phyloP scores from a whole-genome alignment of 2,329 filamentous ascomycete genomes.

The Nothopassalora personata region DNA sequence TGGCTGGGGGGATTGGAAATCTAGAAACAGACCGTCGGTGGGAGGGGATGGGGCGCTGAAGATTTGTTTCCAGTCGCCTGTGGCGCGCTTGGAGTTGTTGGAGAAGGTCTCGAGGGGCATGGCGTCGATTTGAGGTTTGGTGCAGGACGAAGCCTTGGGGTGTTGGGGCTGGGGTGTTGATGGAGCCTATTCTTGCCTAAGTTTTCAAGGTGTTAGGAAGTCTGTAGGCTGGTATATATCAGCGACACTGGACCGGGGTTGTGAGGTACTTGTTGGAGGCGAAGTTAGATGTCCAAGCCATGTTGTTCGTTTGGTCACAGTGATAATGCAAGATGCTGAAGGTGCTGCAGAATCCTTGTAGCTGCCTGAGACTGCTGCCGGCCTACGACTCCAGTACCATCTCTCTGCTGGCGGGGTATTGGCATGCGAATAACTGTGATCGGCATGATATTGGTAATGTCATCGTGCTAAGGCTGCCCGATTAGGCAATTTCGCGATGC shows the following conservation, averaged over 20 bases:
- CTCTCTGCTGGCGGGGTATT: not conserved
- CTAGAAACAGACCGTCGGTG: no score
- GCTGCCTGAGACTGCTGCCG: no score
- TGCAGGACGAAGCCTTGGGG: not conserved
- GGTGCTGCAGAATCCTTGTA: not conserved
- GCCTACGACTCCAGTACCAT: not conserved
- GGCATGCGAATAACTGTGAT: not conserved
- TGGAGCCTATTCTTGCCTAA: not conserved
- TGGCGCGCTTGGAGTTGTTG: not conserved
- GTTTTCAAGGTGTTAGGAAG: not conserved
- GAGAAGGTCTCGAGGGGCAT: not conserved
- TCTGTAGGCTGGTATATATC: not conserved
- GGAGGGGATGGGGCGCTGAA: not conserved
- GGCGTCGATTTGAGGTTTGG: not conserved
- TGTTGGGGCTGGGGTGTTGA: not conserved
- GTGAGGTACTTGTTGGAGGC: not conserved
- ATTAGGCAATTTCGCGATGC: not conserved
- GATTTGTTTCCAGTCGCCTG: not conserved
- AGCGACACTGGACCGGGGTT: no score
- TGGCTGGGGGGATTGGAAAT: no score
- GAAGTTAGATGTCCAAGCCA: not conserved
- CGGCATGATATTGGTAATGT: not conserved
- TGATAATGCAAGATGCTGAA: not conserved
- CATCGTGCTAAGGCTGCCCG: not conserved
- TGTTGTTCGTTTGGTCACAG: not conserved